These are phyloP conservation scores for Dryas octopetala DNA, from an alignment of 306 rosid genomes.

Conservation along the genomic window DNA sequence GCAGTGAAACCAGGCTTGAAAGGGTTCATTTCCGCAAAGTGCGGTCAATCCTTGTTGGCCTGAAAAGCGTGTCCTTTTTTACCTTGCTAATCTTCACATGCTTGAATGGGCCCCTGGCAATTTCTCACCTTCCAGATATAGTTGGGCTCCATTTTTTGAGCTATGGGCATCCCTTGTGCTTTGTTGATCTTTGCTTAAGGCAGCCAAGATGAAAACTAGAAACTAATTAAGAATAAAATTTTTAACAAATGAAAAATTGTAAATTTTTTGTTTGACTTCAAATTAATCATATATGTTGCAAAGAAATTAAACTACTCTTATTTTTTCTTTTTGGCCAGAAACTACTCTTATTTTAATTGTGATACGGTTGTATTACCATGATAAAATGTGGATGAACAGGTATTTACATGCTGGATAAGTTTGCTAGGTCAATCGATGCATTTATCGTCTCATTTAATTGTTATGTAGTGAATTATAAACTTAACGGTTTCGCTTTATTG, in stretches of 20 bases:
- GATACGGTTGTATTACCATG: no score
- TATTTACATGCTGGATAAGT: background rate
- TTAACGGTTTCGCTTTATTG: constrained; percentile 20
- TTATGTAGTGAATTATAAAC: background rate
- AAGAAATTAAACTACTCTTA: no score
- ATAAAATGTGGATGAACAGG: background rate
- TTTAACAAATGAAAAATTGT: no score
- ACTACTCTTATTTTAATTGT: no score
- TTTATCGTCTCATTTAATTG: background rate
- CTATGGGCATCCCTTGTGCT: background rate
- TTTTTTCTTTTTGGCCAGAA: no score
- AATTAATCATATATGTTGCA: no score
- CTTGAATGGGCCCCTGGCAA: background rate
- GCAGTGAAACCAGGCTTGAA: background rate
- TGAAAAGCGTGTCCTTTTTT: background rate
- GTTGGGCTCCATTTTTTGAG: background rate
- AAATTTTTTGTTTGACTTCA: no score
- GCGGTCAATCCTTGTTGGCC: background rate
- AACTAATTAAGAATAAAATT: background rate
- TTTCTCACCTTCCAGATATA: background rate
- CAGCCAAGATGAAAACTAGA: background rate
- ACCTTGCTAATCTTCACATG: background rate
- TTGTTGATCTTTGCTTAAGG: background rate
- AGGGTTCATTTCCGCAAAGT: background rate
- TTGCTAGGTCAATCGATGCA: background rate